These are phyloP conservation scores for Penicillium concentricum DNA, from an alignment of 2,329 filamentous ascomycete genomes.

Conservation along the genomic window DNA sequence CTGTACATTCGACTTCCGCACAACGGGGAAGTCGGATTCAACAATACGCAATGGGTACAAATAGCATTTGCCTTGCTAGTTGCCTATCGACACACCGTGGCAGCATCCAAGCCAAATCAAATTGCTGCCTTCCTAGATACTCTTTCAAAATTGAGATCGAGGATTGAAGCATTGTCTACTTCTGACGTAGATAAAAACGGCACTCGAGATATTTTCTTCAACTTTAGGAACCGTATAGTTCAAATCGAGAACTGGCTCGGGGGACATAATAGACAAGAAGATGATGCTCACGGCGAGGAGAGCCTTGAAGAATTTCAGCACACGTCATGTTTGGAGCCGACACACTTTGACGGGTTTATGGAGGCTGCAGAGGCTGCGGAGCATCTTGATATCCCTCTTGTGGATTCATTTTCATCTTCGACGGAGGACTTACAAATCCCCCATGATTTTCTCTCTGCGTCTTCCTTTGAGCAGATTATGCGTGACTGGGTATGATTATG, in stretches of 20 bases:
- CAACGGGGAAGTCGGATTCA: background rate
- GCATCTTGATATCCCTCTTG: background rate
- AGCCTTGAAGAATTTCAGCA: background rate
- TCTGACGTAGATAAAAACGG: background rate
- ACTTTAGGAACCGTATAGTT: background rate
- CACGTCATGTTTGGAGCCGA: background rate
- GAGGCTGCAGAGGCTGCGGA: background rate
- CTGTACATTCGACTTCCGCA: background rate
- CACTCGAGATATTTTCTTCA: background rate
- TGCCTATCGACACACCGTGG: background rate
- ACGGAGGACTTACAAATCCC: background rate
- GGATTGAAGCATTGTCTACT: background rate
- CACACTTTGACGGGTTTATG: background rate
- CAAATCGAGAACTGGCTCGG: background rate
- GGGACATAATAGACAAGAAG: background rate
- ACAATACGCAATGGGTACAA: background rate
- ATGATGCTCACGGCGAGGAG: background rate
- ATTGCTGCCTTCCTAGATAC: background rate
- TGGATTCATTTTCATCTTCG: background rate
- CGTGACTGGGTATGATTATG: background rate
- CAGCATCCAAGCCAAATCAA: background rate
- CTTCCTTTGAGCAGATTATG: background rate
- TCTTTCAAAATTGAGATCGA: background rate
- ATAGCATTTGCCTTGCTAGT: background rate
- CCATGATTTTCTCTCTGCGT: background rate